These are phyloP conservation scores for Fragaria vesca DNA, from an alignment of 306 rosid species.

Conservation along the genomic window DNA sequence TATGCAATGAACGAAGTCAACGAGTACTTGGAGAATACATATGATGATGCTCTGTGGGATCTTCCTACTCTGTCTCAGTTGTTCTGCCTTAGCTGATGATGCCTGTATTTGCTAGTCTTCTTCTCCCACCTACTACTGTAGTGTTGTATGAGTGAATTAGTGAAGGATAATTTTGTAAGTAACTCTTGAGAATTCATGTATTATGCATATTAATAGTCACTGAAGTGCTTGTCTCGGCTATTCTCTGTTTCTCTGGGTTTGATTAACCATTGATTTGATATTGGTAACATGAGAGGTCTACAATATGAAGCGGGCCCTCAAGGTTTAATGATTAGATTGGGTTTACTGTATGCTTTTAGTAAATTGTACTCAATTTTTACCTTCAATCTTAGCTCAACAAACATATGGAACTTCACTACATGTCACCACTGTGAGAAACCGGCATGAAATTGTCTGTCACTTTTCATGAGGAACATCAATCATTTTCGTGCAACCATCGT, in stretches of 20 bases:
- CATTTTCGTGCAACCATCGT: not conserved
- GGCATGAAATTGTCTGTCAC: not conserved
- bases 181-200: constrained; percentile 7
- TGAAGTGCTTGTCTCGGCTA: not conserved
- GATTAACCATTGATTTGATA: not conserved
- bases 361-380: not conserved
- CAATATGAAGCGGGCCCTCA: not conserved
- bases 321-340: not conserved
- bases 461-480: not conserved
- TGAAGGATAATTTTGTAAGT: not conserved
- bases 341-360: not conserved
- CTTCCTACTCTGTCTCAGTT: constrained; percentile 32
- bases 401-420: not conserved
- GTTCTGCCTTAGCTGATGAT: constrained; percentile 30
- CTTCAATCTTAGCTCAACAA: not conserved
- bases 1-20: constrained; percentile 27
- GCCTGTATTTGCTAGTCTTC: not conserved
- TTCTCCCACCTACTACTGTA: not conserved
- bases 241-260: not conserved
- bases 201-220: not conserved
- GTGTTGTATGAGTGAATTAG: not conserved
- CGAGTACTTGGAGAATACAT: constrained; percentile 27
- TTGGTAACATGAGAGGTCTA: not conserved
- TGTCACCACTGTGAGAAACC: not conserved
- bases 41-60: constrained; percentile 40